Percentiles rank a stretch among this genome's conserved stretches.
phyloP scores from a whole-genome alignment of 495 filamentous ascomycete genomes.

The Eremomyces bilateralis region DNA sequence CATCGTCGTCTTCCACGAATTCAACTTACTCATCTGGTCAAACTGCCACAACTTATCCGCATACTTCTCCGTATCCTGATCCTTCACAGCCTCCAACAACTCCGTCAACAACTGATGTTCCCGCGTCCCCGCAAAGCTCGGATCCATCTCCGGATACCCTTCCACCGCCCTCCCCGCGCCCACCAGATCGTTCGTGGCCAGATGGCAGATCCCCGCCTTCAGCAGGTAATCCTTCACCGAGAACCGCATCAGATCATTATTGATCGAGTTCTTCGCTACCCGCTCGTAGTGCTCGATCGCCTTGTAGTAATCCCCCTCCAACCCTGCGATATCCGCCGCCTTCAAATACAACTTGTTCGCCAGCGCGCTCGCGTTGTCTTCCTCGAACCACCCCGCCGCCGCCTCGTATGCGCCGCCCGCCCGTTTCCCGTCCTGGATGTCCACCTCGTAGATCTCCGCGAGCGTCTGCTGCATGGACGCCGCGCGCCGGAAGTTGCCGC shows the following conservation, averaged over 20 bases:
- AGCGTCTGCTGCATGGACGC: conserved; percentile 72
- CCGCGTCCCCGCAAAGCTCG: conserved; percentile 45
- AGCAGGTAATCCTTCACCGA: conserved; percentile 84
- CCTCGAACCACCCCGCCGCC: conserved; percentile 71
- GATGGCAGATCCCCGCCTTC: conserved; percentile 49
- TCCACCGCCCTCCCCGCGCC: conserved; percentile 55
- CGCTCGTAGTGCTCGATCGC: conserved; percentile 47
- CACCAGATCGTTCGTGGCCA: conserved; percentile 38
- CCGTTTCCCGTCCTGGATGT: conserved; percentile 51
- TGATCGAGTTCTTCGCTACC: conserved; percentile 46
- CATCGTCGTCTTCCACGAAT: conserved; percentile 88
- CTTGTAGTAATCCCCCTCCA: conserved; percentile 41
- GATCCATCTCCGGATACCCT: conserved; percentile 62
- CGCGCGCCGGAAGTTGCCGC: conserved; percentile 73
- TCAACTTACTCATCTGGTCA: conserved; percentile 74
- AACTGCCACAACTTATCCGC: conserved; percentile 69
- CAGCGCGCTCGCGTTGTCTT: conserved; percentile 36
- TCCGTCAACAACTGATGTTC: conserved; percentile 65
- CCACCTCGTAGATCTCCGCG: conserved; percentile 61
- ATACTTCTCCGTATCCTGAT: conserved; percentile 56
- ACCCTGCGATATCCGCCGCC: conserved; percentile 63
- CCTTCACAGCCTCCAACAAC: conserved; percentile 45
- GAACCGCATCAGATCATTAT: conserved; percentile 71
- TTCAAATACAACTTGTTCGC: conserved; percentile 85
- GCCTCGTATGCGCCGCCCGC: conserved; percentile 60